phyloP scores from a whole-genome alignment of 2,329 filamentous ascomycete species.

The Salinomyces thailandicus region DNA sequence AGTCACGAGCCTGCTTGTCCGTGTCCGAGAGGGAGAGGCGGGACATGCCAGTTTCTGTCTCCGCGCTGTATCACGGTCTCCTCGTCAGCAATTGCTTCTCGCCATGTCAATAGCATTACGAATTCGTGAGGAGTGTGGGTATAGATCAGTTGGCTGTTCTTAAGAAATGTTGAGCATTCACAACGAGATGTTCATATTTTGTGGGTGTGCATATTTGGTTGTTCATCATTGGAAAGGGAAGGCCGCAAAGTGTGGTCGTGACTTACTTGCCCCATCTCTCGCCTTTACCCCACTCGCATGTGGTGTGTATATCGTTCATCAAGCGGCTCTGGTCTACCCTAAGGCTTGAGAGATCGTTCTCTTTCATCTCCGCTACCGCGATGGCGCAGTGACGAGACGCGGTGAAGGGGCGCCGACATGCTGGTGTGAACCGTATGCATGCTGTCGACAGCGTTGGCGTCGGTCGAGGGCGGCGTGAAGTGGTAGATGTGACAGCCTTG shows the following conservation, averaged over 20 bases:
- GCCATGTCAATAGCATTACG: not conserved
- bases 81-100: not conserved
- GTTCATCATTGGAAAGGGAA: slow-evolving; percentile 10
- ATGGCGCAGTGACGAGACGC: slow-evolving; percentile 25
- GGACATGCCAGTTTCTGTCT: slow-evolving; percentile 64
- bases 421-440: too few species aligned
- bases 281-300: slow-evolving; percentile 56
- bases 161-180: slow-evolving; percentile 13
- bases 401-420: slow-evolving; percentile 23
- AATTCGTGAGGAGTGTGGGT: not conserved
- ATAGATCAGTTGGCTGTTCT: slow-evolving; percentile 19
- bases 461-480: too few species aligned
- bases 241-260: slow-evolving; percentile 1
- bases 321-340: slow-evolving; percentile 50
- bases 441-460: too few species aligned
- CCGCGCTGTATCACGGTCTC: slow-evolving; percentile 8
- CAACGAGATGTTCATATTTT: slow-evolving; percentile 10
- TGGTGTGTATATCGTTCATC: slow-evolving; percentile 54
- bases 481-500: too few species aligned
- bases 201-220: slow-evolving; percentile 11
- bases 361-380: slow-evolving; percentile 39
- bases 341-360: slow-evolving; percentile 42
- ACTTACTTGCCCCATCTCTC: slow-evolving; percentile 58
- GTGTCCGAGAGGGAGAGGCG: slow-evolving; percentile 60
- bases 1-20: slow-evolving; percentile 62